A percentile compares a stretch with the other conserved stretches of the same genome.
Evolutionary conservation across 768 basidiomycete species (phyloP).

Genomic region (Dictyophora rubrovolvata): DNA sequence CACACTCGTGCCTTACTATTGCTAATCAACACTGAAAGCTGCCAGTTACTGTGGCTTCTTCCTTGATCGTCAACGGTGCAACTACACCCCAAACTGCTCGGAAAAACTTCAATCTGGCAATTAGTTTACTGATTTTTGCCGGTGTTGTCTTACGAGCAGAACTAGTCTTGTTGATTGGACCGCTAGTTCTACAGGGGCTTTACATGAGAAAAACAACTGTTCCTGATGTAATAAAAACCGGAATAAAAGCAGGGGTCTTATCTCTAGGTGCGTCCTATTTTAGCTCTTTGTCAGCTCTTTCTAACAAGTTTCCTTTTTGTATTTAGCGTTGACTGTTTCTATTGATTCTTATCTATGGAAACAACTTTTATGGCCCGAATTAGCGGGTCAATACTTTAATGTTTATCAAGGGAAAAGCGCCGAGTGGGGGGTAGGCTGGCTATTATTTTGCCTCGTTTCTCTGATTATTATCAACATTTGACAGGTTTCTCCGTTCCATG

Average conservation of each 20-base stretch:
- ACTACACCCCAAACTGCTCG: constrained; percentile 30
- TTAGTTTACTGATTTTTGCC: constrained; percentile 55
- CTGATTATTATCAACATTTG: neutral
- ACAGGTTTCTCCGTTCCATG: constrained; percentile 58
- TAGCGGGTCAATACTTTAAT: constrained; percentile 73
- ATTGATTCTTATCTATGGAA: constrained; percentile 89
- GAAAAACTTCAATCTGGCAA: constrained; percentile 28
- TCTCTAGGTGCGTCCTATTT: constrained; percentile 39
- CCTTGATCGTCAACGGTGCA: constrained; percentile 34
- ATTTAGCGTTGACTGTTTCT: constrained; percentile 43
- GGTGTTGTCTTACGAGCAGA: constrained; percentile 75
- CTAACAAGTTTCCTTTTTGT: neutral
- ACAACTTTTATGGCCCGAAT: constrained; percentile 77
- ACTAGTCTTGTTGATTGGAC: constrained; percentile 53
- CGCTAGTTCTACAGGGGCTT: constrained; percentile 48
- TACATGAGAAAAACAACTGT: constrained; percentile 33
- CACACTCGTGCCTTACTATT: neutral
- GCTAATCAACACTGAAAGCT: neutral
- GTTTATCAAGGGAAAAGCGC: constrained; percentile 75
- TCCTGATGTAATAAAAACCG: constrained; percentile 35
- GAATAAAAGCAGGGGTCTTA: constrained; percentile 34
- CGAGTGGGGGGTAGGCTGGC: constrained; percentile 78
- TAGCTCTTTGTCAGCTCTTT: neutral
- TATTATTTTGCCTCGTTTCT: neutral
- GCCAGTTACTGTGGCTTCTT: constrained; percentile 50